Percentiles rank a stretch among this genome's conserved stretches.
Evolutionary conservation across 2,329 filamentous ascomycete species (phyloP).

Genomic region (Neonectria magnoliae): DNA sequence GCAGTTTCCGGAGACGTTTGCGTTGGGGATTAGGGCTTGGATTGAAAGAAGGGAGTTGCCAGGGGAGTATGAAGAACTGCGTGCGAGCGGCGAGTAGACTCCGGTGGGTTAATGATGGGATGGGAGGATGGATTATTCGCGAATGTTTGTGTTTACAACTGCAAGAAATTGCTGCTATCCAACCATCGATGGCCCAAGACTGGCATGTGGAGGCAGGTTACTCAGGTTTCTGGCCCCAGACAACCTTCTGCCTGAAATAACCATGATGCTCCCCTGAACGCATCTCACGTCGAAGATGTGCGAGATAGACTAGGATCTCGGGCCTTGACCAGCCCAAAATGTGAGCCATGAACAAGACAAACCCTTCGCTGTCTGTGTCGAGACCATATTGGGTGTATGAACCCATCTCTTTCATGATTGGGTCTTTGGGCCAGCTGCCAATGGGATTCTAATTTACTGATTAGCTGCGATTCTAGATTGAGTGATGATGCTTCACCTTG

Average conservation of each 20-base stretch:
- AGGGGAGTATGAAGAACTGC: not conserved
- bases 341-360: slow-evolving; percentile 46
- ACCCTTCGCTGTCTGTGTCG: slow-evolving; percentile 50
- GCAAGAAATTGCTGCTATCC: too few relatives aligned
- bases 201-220: not conserved
- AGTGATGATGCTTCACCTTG: slow-evolving; percentile 6
- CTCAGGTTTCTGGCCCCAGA: slow-evolving; percentile 49
- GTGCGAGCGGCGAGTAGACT: too few relatives aligned
- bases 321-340: slow-evolving; percentile 50
- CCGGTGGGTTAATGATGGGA: too few relatives aligned
- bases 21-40: not conserved
- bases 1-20: slow-evolving; percentile 6
- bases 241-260: slow-evolving; percentile 44
- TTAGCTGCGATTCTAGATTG: not conserved
- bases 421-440: slow-evolving; percentile 31
- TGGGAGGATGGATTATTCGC: too few relatives aligned
- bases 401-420: slow-evolving; percentile 31
- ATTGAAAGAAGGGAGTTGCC: not conserved
- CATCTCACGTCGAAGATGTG: slow-evolving; percentile 47
- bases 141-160: too few relatives aligned
- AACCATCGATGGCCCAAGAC: too few relatives aligned
- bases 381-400: slow-evolving; percentile 46
- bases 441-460: slow-evolving; percentile 27
- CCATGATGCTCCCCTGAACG: slow-evolving; percentile 42
- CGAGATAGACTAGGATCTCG: slow-evolving; percentile 48